Evolutionary conservation across 2,329 filamentous ascomycete genomes (phyloP), one percentile per base, ranked within the genome.

Genomic region (Colletotrichum navitas): DNA sequence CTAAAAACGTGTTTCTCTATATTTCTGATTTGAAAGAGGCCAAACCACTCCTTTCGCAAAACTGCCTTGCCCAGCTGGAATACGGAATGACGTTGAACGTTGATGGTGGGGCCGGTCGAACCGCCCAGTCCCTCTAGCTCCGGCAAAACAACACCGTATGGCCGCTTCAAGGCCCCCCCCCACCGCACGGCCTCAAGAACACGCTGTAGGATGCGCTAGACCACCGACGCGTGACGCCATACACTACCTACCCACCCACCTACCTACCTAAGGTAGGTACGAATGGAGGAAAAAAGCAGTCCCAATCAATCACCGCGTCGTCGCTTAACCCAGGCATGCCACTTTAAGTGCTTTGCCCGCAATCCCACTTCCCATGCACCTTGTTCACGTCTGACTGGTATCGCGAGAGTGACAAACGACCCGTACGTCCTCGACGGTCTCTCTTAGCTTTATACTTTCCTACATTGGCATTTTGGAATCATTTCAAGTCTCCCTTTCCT

Each of bases 171-270:
- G 24, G 41, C 49, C 39, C 59, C 65, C n/a, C 29, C 29, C 29
- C 29, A 49, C 65, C 47, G 14, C 24, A 36, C 29, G 54, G 62
- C 18, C 52, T 32, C 39, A 49, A 39, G 18, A 43, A 66, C 55
- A 59, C 63, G 67, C 55, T 61, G 67, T 24, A 60, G 24, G 55
- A 65, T 47, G 67, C 62, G 55, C 62, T 66, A 54, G 45, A 55
- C 54, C 29, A 60, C 47, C 10, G 45, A 70, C 67, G 67, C 67
- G 67, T 66, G 62, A 70, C 62, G 67, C 67, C 54, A 66, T 49
- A 11, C 61, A 47, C 47, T 54, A 21, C 41, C 41, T 43, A 43
- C 16, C 16, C 21, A 43, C 18, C 41, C 21, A 21, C 5, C 16
- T 43, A 43, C 16, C 5, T 16, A 18, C 32, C 8, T 14, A 36